These are phyloP conservation scores for Pythium dissotocum DNA, from an alignment of 352 stramenopile genomes.

Conservation along the genomic window DNA sequence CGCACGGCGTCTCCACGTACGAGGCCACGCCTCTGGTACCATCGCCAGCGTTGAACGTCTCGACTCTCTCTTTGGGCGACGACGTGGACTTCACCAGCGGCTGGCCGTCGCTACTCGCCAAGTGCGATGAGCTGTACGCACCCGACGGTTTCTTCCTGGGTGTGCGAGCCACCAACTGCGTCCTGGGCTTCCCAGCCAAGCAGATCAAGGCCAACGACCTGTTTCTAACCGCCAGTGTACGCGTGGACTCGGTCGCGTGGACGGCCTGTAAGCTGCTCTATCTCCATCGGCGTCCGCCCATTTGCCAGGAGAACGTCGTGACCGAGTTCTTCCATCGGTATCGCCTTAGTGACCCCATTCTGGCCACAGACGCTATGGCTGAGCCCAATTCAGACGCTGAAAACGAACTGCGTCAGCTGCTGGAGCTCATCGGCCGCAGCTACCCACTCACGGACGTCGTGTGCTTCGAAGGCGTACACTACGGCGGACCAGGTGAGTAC, in stretches of 20 bases:
- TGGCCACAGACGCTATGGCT: slow-evolving; percentile 29
- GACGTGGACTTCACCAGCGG: slow-evolving; percentile 24
- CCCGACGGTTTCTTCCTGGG: slow-evolving; percentile 18
- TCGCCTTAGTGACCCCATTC: slow-evolving; percentile 29
- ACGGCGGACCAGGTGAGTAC: slow-evolving; percentile 26
- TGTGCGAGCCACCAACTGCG: slow-evolving; percentile 29
- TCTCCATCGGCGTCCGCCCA: slow-evolving; percentile 42
- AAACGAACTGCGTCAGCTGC: slow-evolving; percentile 45
- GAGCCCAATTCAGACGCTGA: slow-evolving; percentile 51
- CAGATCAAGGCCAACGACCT: slow-evolving; percentile 32
- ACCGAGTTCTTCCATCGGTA: slow-evolving; percentile 51
- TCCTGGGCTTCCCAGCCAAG: slow-evolving; percentile 20
- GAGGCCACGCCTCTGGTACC: slow-evolving; percentile 20
- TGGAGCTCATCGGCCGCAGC: slow-evolving; percentile 47
- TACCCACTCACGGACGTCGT: slow-evolving; percentile 38
- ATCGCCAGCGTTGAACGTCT: slow-evolving; percentile 17
- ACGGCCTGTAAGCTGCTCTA: slow-evolving; percentile 56
- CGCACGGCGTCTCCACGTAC: slow-evolving; percentile 13
- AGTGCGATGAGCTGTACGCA: slow-evolving; percentile 33
- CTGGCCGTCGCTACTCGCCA: slow-evolving; percentile 36
- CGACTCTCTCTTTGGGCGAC: slow-evolving; percentile 19
- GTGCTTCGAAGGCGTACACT: slow-evolving; percentile 51
- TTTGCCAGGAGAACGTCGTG: slow-evolving; percentile 65
- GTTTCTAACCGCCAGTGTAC: slow-evolving; percentile 38
- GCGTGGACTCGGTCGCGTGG: slow-evolving; percentile 60